Percentiles rank a stretch among this genome's conserved stretches.
phyloP scores from a whole-genome alignment of 805 yeast species.

The Aciculoconidium aculeatum region DNA sequence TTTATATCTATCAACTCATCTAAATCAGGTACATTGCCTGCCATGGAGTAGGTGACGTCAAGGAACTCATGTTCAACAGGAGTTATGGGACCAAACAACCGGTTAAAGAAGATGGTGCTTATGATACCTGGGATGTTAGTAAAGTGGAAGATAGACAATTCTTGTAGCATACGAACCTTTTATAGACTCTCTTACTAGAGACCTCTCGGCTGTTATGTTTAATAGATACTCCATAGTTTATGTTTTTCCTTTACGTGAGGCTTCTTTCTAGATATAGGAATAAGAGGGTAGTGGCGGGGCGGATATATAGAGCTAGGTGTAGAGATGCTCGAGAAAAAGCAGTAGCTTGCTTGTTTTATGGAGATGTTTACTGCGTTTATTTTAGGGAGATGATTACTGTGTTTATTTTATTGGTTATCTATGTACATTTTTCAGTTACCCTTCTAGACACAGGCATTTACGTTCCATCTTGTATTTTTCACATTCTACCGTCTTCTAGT shows the following conservation, averaged over 20 bases:
- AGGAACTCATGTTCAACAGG: slow-evolving; percentile 53
- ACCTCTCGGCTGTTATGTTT: slow-evolving; percentile 45
- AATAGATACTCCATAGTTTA: slow-evolving; percentile 40
- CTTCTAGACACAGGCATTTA: too few relatives aligned
- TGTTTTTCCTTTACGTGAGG: too few relatives aligned
- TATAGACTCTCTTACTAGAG: slow-evolving; percentile 49
- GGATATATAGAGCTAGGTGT: too few relatives aligned
- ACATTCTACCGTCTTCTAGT: neutral
- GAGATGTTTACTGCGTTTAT: too few relatives aligned
- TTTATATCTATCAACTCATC: slow-evolving; percentile 38
- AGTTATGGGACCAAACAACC: slow-evolving; percentile 59
- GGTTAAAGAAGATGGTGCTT: slow-evolving; percentile 62
- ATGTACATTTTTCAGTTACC: too few relatives aligned
- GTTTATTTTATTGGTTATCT: too few relatives aligned
- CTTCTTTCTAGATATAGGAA: too few relatives aligned
- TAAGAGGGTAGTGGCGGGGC: too few relatives aligned
- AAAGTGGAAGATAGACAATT: too few relatives aligned
- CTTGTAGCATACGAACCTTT: slow-evolving; percentile 50
- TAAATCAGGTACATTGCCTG: slow-evolving; percentile 41
- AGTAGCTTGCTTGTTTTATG: too few relatives aligned
- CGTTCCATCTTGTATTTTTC: neutral
- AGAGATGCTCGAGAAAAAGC: too few relatives aligned
- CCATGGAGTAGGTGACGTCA: slow-evolving; percentile 55
- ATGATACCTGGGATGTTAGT: slow-evolving; percentile 41
- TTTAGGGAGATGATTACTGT: too few relatives aligned